phyloP scores from a whole-genome alignment of 2,329 filamentous ascomycete species.

The Colletotrichum sp. region DNA sequence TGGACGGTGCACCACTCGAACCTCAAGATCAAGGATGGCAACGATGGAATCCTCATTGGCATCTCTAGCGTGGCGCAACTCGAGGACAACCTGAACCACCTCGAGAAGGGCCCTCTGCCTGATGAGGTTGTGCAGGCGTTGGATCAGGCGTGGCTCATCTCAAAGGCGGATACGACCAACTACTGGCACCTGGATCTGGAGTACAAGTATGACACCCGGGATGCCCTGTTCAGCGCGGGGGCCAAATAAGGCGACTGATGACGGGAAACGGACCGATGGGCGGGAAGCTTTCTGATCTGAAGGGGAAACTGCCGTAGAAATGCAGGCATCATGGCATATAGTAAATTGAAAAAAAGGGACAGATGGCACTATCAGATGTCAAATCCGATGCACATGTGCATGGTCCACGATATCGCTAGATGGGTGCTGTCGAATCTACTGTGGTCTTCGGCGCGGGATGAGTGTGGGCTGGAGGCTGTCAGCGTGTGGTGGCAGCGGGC shows the following conservation, averaged over 20 bases:
- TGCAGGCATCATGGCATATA: neutral
- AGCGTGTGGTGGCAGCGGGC: conserved; percentile 6
- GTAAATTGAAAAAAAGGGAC: neutral
- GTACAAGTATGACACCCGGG: conserved; percentile 70
- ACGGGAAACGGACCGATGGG: neutral
- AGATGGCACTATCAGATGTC: conserved; percentile 11
- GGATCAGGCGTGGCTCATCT: conserved; percentile 78
- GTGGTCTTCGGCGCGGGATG: neutral
- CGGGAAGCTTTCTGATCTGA: neutral
- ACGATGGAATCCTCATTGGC: conserved; percentile 66
- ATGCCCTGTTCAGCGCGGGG: conserved; percentile 59
- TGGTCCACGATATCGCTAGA: neutral
- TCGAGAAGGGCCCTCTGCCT: conserved; percentile 76
- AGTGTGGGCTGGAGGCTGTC: neutral
- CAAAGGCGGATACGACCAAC: conserved; percentile 60
- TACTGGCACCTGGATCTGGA: conserved; percentile 67
- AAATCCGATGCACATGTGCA: neutral
- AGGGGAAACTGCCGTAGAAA: neutral
- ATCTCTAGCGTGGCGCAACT: conserved; percentile 64
- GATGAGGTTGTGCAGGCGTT: conserved; percentile 77
- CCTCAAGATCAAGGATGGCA: conserved; percentile 55
- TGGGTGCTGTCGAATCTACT: neutral
- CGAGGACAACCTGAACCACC: conserved; percentile 58
- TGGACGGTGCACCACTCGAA: conserved; percentile 77
- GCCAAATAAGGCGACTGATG: conserved; percentile 34